Conservation (phyloP, 2,329 filamentous ascomycete species). For the Endocalyx cinctus region DNA sequence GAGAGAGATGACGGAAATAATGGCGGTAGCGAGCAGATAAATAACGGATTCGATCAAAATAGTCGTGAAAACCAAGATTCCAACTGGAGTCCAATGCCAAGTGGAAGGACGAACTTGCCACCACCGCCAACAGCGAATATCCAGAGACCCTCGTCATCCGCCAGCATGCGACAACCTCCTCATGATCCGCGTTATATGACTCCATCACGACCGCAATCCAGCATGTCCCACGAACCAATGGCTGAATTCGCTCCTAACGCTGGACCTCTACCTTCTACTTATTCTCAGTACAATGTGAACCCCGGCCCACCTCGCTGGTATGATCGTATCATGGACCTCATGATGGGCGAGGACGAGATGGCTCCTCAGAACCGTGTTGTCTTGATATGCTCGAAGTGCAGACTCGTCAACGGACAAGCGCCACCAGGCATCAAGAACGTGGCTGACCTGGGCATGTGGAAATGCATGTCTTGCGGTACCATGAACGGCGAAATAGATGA, state of each 20-base stretch:
- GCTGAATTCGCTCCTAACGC: slow-evolving; percentile 24
- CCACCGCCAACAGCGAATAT: slow-evolving; percentile 64
- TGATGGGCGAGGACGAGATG: slow-evolving; percentile 93
- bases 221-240: slow-evolving; percentile 8
- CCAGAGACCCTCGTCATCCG: slow-evolving; percentile 34
- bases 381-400: slow-evolving; percentile 76
- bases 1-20: slow-evolving; percentile 12
- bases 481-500: slow-evolving; percentile 81
- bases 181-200: slow-evolving; percentile 13
- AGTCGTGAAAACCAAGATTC: no score
- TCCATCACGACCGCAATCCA: slow-evolving; percentile 18
- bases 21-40: no score
- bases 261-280: slow-evolving; percentile 19
- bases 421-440: slow-evolving; percentile 76
- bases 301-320: slow-evolving; percentile 68
- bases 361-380: slow-evolving; percentile 85
- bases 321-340: slow-evolving; percentile 84
- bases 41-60: no score
- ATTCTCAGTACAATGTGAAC: slow-evolving; percentile 30
- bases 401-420: slow-evolving; percentile 91
- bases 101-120: slow-evolving; percentile 43
- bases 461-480: slow-evolving; percentile 77
- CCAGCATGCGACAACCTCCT: slow-evolving; percentile 24
- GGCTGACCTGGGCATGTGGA: slow-evolving; percentile 81
- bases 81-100: no score